Percentiles rank a stretch among this genome's conserved stretches.
Evolutionary conservation across 805 yeast species (phyloP).

Genomic region (Myxozyma monticola): DNA sequence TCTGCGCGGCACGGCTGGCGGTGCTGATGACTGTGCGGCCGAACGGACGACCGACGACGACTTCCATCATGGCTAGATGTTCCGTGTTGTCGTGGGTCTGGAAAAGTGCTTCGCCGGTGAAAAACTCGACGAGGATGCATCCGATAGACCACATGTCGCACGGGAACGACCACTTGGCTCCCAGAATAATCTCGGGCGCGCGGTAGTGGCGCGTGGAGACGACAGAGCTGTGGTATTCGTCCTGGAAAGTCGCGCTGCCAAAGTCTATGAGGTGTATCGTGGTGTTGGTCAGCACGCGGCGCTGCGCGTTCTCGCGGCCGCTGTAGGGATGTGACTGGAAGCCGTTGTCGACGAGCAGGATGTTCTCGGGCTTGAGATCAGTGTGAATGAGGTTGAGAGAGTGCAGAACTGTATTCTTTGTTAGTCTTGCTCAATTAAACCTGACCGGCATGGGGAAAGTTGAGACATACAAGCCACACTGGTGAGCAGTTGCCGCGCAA

Average conservation of each 20-base stretch:
- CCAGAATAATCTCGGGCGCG: conserved; percentile 94
- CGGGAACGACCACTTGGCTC: conserved; percentile 95
- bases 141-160: conserved; percentile 98
- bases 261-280: conserved; percentile 88
- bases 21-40: conserved; percentile 32
- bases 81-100: conserved; percentile 93
- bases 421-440: too few relatives aligned
- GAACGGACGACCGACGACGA: conserved; percentile 57
- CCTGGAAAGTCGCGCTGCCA: conserved; percentile 93
- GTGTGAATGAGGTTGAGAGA: conserved; percentile 90
- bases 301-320: conserved; percentile 35
- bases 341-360: conserved; percentile 61
- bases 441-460: neutral
- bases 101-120: conserved; percentile 91
- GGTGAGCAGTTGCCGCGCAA: conserved; percentile 79
- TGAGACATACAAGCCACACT: conserved; percentile 60
- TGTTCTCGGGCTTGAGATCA: conserved; percentile 95
- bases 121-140: conserved; percentile 84
- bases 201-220: conserved; percentile 95
- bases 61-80: conserved; percentile 94
- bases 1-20: conserved; percentile 34
- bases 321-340: conserved; percentile 43
- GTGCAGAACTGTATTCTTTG: conserved; percentile 64
- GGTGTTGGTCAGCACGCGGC: conserved; percentile 66
- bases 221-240: conserved; percentile 88